phyloP scores from a whole-genome alignment of 257 asterid species.

The Coffea eugenioides region DNA sequence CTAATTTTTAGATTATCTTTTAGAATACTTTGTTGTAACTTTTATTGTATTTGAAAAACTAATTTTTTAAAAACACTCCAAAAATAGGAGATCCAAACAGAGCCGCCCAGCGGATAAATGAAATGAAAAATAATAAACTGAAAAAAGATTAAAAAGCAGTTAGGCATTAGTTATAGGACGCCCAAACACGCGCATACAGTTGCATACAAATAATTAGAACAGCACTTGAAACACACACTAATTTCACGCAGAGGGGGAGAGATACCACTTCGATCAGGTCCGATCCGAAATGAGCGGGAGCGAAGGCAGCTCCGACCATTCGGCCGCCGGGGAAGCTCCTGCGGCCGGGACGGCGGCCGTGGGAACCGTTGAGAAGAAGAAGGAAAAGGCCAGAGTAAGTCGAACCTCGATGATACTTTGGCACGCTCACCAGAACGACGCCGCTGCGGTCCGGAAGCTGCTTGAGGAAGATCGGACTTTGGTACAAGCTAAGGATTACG shows the following conservation, averaged over 20 bases:
- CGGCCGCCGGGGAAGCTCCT: conserved; percentile 44
- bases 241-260: neutral
- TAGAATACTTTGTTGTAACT: no score
- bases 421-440: conserved; percentile 96
- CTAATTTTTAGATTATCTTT: no score
- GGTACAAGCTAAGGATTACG: conserved; percentile 87
- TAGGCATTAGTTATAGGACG: neutral
- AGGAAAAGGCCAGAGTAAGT: conserved; percentile 79
- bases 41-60: no score
- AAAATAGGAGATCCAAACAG: no score
- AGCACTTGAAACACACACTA: neutral
- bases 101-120: neutral
- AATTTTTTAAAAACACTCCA: no score
- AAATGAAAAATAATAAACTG: neutral
- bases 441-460: conserved; percentile 68
- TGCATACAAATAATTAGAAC: neutral
- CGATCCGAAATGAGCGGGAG: conserved; percentile 69
- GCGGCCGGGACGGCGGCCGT: conserved; percentile 19
- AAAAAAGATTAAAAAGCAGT: neutral
- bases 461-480: conserved; percentile 79
- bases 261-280: neutral
- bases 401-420: conserved; percentile 82
- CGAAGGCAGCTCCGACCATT: conserved; percentile 63
- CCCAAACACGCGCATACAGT: conserved; percentile 28
- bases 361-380: conserved; percentile 52